Conservation (phyloP, 2,329 filamentous ascomycete genomes). For the Escovopsis weberi region DNA sequence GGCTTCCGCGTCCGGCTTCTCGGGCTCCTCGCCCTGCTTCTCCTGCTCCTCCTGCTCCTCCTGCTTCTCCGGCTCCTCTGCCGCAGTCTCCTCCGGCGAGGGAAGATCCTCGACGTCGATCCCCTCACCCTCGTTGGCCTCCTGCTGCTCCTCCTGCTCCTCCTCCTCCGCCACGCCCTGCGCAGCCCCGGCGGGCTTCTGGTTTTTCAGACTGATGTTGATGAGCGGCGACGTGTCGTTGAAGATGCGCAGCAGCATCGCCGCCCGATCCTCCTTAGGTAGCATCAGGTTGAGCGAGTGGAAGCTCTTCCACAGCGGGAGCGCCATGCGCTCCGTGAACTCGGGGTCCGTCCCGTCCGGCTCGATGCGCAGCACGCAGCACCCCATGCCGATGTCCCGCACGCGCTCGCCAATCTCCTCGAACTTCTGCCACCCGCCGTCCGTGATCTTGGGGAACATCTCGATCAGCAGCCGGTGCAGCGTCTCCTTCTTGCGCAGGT, state of each 20-base stretch:
- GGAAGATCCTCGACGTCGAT: slow-evolving; percentile 24
- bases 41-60: background rate
- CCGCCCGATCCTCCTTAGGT: slow-evolving; percentile 87
- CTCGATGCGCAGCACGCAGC: slow-evolving; percentile 77
- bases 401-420: slow-evolving; percentile 81
- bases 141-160: slow-evolving; percentile 9
- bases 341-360: slow-evolving; percentile 48
- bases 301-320: slow-evolving; percentile 89
- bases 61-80: background rate
- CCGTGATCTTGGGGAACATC: slow-evolving; percentile 86
- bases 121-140: slow-evolving; percentile 11
- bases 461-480: slow-evolving; percentile 73
- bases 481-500: slow-evolving; percentile 62
- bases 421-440: slow-evolving; percentile 58
- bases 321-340: slow-evolving; percentile 63
- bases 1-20: too few relatives aligned
- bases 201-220: slow-evolving; percentile 46
- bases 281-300: slow-evolving; percentile 93
- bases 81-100: slow-evolving; percentile 16
- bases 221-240: slow-evolving; percentile 78
- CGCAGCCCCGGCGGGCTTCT: slow-evolving; percentile 15
- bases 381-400: slow-evolving; percentile 70
- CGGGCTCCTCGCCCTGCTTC: too few relatives aligned
- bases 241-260: slow-evolving; percentile 82
- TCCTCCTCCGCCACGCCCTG: slow-evolving; percentile 1